Base-by-base conservation (phyloP, 352 stramenopile species). In the Phytophthora sojae region DNA sequence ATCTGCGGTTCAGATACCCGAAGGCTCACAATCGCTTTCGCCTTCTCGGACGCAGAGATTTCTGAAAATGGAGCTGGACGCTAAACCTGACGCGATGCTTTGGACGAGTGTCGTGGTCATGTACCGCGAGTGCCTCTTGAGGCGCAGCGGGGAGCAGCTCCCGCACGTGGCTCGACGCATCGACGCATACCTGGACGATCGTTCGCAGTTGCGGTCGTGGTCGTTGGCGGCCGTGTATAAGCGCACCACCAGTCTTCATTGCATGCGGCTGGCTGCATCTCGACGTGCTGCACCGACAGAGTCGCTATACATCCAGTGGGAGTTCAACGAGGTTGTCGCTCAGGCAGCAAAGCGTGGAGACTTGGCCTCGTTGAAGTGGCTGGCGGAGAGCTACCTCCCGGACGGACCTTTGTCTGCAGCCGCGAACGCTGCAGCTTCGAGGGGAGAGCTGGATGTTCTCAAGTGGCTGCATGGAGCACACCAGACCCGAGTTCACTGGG, bases 61-160 rank as follows among this genome's bases (percentile, higher is more conserved):
- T 12, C n/a, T 12, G 23, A 21, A 23, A 52, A 61, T 64, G 58
- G 23, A 61, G n/a, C 11, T 57, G 19, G 7, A 50, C 19, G 23
- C 30, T 39, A 56, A 35, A 8, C n/a, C 8, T 26, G 52, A 26
- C 6, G 3, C 26, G 15, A 1, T 53, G 37, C 61, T 69, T n/a
- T 67, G 61, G 67, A 75, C 67, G 61, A 57, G 55, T 12, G 61
- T 71, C 15, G 44, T 25, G 12, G 55, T 75, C 56, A 55, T 75
- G 50, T 75, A 71, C 19, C 67, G 56, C 26, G 56, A 66, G 26
- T 71, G 61, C 23, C 25, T 75, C 8, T 52, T 64, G 32, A 66
- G 58, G 21, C 55, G 62, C 45, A 62, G 67, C 6, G 67, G 67
- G 7, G 61, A 71, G 21, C 44, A 73, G 12, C 39, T 75, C 7